These are phyloP conservation scores for Ballota nigra DNA, from an alignment of 257 asterid genomes.

Conservation along the genomic window DNA sequence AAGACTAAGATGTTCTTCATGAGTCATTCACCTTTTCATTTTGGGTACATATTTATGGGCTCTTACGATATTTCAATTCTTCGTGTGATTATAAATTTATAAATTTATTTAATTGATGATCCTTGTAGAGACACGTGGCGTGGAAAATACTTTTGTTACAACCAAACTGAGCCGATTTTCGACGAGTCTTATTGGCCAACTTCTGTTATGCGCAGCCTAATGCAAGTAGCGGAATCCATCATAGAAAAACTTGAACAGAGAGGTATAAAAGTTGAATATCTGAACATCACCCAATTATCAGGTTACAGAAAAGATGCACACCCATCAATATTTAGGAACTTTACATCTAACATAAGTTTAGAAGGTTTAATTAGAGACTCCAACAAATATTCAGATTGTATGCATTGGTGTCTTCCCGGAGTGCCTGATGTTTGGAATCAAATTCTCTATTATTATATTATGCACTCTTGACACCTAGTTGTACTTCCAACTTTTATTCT, in stretches of 20 bases:
- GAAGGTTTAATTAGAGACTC: not conserved
- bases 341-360: not conserved
- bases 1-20: slow-evolving; percentile 52
- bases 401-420: slow-evolving; percentile 61
- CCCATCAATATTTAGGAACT: slow-evolving; percentile 25
- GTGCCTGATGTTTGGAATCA: slow-evolving; percentile 62
- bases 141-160: slow-evolving; percentile 8
- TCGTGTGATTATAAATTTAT: not conserved
- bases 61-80: not conserved
- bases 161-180: slow-evolving; percentile 24
- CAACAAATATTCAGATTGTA: slow-evolving; percentile 24
- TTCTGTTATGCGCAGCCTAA: not conserved
- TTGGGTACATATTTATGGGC: not conserved
- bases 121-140: not conserved
- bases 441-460: slow-evolving; percentile 38
- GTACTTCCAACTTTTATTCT: not conserved
- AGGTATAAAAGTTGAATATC: slow-evolving; percentile 19
- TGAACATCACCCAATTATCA: slow-evolving; percentile 24
- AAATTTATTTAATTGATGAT: not conserved
- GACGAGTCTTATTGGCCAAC: slow-evolving; percentile 13
- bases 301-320: slow-evolving; percentile 26
- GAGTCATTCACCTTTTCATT: slow-evolving; percentile 60
- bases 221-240: not conserved
- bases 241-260: slow-evolving; percentile 10
- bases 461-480: slow-evolving; percentile 4